Evolutionary conservation across 805 yeast species (phyloP).

Genomic region (Yamadazyma sp.): DNA sequence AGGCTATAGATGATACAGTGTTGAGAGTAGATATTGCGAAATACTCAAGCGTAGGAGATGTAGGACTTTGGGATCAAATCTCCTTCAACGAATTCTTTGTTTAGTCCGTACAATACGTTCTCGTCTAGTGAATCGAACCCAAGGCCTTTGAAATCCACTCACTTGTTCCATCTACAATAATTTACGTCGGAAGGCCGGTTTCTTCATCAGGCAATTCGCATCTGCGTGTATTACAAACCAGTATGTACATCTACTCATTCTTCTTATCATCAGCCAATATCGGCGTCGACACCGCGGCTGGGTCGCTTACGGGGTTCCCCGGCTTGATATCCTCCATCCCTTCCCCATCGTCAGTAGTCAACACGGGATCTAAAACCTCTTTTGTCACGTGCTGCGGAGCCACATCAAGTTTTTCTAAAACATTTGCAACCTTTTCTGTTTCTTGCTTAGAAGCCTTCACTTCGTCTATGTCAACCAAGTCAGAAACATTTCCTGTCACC

Average conservation of each 20-base stretch:
- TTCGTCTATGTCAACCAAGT: constrained; percentile 5
- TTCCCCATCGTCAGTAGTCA: constrained; percentile 8
- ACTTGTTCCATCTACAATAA: too few relatives aligned
- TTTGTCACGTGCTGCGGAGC: constrained; percentile 13
- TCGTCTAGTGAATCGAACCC: too few relatives aligned
- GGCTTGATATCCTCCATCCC: constrained; percentile 16
- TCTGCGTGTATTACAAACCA: too few relatives aligned
- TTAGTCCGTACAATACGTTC: too few relatives aligned
- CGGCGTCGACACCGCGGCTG: neutral
- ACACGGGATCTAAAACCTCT: constrained; percentile 13
- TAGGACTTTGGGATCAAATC: too few relatives aligned
- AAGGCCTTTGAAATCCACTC: too few relatives aligned
- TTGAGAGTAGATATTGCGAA: too few relatives aligned
- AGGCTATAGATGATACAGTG: too few relatives aligned
- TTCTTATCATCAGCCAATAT: constrained; percentile 10
- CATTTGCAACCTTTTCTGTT: constrained; percentile 6
- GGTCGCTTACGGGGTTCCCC: constrained; percentile 13
- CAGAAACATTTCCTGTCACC: constrained; percentile 1
- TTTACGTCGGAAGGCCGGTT: neutral
- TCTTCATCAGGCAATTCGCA: neutral
- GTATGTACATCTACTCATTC: constrained; percentile 4
- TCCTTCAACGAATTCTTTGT: too few relatives aligned
- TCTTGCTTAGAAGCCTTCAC: constrained; percentile 3
- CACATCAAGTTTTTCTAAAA: constrained; percentile 14
- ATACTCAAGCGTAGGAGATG: too few relatives aligned